These are phyloP conservation scores for Nemania sp. DNA, from an alignment of 2,329 filamentous ascomycete genomes.

Conservation along the genomic window DNA sequence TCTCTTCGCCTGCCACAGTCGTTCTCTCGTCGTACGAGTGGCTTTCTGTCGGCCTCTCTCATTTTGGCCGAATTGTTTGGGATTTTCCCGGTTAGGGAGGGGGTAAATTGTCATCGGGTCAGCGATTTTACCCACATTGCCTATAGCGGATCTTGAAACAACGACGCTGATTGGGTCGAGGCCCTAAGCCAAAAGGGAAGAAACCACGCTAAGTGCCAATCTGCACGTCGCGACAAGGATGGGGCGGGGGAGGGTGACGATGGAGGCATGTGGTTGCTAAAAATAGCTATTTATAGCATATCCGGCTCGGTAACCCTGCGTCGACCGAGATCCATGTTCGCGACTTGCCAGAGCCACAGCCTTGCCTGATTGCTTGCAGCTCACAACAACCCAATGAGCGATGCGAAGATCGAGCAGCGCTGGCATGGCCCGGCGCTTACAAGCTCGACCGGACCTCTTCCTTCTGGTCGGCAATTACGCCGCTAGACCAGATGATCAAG, in stretches of 20 bases:
- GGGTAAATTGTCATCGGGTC: slow-evolving; percentile 24
- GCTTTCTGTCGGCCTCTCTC: slow-evolving; percentile 26
- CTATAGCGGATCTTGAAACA: neutral
- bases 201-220: no score
- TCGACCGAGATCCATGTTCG: slow-evolving; percentile 26
- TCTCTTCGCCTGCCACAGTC: neutral
- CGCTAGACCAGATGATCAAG: neutral
- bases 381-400: slow-evolving; percentile 22
- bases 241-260: neutral
- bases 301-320: slow-evolving; percentile 33
- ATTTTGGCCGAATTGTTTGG: slow-evolving; percentile 27
- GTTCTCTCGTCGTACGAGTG: slow-evolving; percentile 23
- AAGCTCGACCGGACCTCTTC: neutral
- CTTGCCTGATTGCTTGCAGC: slow-evolving; percentile 30
- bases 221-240: slow-evolving; percentile 18
- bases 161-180: slow-evolving; percentile 33
- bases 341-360: slow-evolving; percentile 29
- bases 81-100: slow-evolving; percentile 21
- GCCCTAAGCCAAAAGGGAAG: neutral
- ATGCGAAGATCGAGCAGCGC: slow-evolving; percentile 11
- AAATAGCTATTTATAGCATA: slow-evolving; percentile 42
- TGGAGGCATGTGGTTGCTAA: slow-evolving; percentile 32
- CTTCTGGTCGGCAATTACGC: slow-evolving; percentile 5
- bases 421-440: slow-evolving; percentile 24
- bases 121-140: slow-evolving; percentile 36